Evolutionary conservation across 169 alveolate species (phyloP).

Genomic region (Pseudocohnilembus persalinus): DNA sequence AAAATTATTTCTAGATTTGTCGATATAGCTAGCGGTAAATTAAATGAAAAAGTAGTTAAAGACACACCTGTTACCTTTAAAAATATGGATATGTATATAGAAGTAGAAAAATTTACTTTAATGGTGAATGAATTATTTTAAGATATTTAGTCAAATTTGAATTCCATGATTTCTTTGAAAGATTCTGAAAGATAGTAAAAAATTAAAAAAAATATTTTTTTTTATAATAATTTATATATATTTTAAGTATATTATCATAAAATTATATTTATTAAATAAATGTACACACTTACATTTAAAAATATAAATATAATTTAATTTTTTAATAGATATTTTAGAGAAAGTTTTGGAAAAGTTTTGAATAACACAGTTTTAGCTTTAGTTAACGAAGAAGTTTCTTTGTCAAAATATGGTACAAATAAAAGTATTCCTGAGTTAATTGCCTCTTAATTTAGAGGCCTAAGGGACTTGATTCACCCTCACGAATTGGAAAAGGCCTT

Average conservation of each 20-base stretch:
- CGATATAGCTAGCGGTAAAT: background rate
- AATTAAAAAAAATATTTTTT: too few species aligned
- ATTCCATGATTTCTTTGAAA: too few species aligned
- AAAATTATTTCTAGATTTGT: background rate
- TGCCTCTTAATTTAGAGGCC: background rate
- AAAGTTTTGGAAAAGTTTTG: background rate
- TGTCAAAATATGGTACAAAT: background rate
- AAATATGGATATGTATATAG: background rate
- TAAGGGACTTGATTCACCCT: background rate
- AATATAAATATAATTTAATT: too few species aligned
- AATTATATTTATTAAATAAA: too few species aligned
- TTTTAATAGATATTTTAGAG: background rate
- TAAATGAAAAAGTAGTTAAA: background rate
- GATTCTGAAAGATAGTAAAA: too few species aligned
- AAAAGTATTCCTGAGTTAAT: background rate
- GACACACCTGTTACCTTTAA: background rate
- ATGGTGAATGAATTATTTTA: background rate
- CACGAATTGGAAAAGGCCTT: background rate
- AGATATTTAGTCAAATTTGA: background rate
- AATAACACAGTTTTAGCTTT: background rate
- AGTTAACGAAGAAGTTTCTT: background rate
- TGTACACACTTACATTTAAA: too few species aligned
- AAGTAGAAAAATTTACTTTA: background rate
- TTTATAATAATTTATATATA: too few species aligned
- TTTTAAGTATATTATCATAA: too few species aligned